phyloP scores from a whole-genome alignment of 2,329 filamentous ascomycete species.

The Paraconiothyrium brasiliense region DNA sequence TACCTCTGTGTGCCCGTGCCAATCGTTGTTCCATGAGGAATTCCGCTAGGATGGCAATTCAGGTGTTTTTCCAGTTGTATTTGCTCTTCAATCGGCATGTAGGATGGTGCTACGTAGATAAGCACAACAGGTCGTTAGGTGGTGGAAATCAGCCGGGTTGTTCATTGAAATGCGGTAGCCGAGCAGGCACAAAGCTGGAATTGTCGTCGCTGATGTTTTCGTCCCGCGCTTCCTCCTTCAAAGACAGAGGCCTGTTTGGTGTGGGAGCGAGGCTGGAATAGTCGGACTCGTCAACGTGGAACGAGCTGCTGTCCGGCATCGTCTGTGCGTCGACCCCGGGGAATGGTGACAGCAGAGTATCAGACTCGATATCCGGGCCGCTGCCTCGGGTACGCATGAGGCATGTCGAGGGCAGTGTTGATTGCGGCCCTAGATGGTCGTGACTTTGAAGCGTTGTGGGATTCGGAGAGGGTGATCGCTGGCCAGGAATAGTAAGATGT shows the following conservation, averaged over 20 bases:
- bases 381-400: slow-evolving; percentile 27
- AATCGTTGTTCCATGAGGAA: background rate
- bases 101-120: background rate
- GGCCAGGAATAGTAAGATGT: slow-evolving; percentile 23
- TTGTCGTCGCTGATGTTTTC: slow-evolving; percentile 14
- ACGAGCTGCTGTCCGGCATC: slow-evolving; percentile 41
- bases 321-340: slow-evolving; percentile 42
- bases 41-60: background rate
- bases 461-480: slow-evolving; percentile 17
- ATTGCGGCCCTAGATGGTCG: slow-evolving; percentile 23
- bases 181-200: slow-evolving; percentile 44
- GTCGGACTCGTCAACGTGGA: slow-evolving; percentile 41
- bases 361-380: slow-evolving; percentile 22
- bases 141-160: slow-evolving; percentile 26
- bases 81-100: background rate
- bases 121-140: background rate
- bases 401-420: slow-evolving; percentile 26
- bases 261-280: slow-evolving; percentile 38
- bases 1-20: background rate
- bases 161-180: slow-evolving; percentile 44
- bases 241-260: slow-evolving; percentile 34
- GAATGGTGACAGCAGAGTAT: slow-evolving; percentile 27
- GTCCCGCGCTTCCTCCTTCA: slow-evolving; percentile 31
- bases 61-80: background rate
- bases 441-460: slow-evolving; percentile 25